phyloP scores from a whole-genome alignment of 2,329 filamentous ascomycete species.

The Colletotrichum siamense region DNA sequence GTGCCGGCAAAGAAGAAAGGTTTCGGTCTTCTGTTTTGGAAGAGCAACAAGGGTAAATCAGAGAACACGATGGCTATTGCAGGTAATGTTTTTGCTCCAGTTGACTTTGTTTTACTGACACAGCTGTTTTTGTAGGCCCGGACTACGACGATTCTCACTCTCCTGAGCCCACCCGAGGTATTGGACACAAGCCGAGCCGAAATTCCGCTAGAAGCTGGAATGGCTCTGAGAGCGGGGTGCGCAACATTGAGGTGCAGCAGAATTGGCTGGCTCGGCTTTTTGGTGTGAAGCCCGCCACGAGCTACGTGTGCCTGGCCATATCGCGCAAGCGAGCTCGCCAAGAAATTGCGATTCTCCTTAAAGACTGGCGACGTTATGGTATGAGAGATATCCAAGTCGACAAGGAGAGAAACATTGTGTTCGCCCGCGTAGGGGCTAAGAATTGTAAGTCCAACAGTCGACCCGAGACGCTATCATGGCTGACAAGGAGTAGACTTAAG shows the following conservation, averaged over 20 bases:
- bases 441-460: constrained; percentile 72
- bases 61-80: constrained; percentile 49
- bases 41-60: constrained; percentile 48
- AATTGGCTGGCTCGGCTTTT: constrained; percentile 92
- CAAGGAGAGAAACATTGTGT: constrained; percentile 79
- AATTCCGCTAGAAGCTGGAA: constrained; percentile 32
- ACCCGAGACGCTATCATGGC: not conserved
- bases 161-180: constrained; percentile 27
- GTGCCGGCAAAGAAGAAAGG: constrained; percentile 46
- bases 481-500: constrained; percentile 65
- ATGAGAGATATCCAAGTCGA: constrained; percentile 80
- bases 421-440: constrained; percentile 74
- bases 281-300: constrained; percentile 82
- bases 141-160: constrained; percentile 35
- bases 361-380: constrained; percentile 83
- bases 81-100: constrained; percentile 33
- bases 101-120: constrained; percentile 18
- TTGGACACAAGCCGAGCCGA: constrained; percentile 21
- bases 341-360: constrained; percentile 76
- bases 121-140: constrained; percentile 27
- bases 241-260: constrained; percentile 71
- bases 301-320: constrained; percentile 76
- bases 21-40: constrained; percentile 63
- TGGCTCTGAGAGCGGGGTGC: constrained; percentile 43
- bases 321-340: constrained; percentile 73